Conservation (phyloP, 805 yeast species). For the Kluyveromyces nonfermentans region DNA sequence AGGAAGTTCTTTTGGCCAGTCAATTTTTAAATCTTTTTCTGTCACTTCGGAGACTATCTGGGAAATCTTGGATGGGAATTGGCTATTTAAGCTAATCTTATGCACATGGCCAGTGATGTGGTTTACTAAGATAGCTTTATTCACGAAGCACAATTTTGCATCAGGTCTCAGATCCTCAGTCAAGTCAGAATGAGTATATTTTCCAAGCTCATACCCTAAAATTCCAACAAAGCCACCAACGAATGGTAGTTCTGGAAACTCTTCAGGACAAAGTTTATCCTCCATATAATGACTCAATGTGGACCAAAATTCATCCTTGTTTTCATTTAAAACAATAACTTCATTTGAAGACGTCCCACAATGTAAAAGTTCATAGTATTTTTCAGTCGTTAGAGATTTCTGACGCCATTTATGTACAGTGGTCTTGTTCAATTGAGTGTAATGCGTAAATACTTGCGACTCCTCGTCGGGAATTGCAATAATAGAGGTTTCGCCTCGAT, state of each 20-base stretch:
- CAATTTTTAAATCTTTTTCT: constrained; percentile 3
- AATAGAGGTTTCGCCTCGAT: constrained; percentile 71
- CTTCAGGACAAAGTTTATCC: constrained; percentile 7
- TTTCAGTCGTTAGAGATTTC: constrained; percentile 7
- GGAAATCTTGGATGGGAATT: constrained; percentile 24
- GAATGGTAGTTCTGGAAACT: constrained; percentile 51
- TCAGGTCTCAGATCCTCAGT: constrained; percentile 47
- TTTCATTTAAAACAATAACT: constrained; percentile 12
- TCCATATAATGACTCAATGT: constrained; percentile 23
- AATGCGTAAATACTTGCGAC: constrained; percentile 48
- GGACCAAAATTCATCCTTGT: constrained; percentile 22
- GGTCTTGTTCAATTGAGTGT: constrained; percentile 36
- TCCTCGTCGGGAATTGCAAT: constrained; percentile 55
- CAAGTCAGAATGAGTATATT: constrained; percentile 34
- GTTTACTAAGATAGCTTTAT: constrained; percentile 51
- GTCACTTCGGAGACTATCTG: constrained; percentile 5
- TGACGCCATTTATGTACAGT: constrained; percentile 25
- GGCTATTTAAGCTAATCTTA: constrained; percentile 40
- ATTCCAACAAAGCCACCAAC: constrained; percentile 88
- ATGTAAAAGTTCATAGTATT: not conserved
- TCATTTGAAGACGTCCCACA: constrained; percentile 1
- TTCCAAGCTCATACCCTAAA: constrained; percentile 83
- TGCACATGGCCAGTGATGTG: constrained; percentile 37
- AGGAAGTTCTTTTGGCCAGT: constrained; percentile 15
- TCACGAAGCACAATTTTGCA: constrained; percentile 62